phyloP scores from a whole-genome alignment of 2,329 filamentous ascomycete genomes.

The Neurospora sp. region DNA sequence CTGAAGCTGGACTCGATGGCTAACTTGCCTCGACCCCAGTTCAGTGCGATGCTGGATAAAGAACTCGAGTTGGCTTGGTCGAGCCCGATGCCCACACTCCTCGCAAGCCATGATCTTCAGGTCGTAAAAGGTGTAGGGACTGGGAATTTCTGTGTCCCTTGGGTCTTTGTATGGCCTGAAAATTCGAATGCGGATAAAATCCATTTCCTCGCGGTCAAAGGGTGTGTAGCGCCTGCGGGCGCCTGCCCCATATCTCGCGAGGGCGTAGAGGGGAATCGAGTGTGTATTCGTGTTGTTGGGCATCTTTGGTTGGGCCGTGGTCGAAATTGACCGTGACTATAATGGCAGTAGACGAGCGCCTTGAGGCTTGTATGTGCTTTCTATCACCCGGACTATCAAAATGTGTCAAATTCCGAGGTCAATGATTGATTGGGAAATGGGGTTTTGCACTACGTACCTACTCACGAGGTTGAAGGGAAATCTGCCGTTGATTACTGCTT shows the following conservation, averaged over 20 bases:
- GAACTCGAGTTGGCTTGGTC: not conserved
- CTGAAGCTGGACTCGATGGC: not conserved
- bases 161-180: not conserved
- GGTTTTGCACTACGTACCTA: not conserved
- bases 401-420: not conserved
- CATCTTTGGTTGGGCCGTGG: not conserved
- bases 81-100: not conserved
- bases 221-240: not conserved
- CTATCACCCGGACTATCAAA: not conserved
- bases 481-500: not conserved
- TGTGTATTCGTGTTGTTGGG: not conserved
- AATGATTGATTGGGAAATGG: not conserved
- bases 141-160: not conserved
- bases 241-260: not conserved
- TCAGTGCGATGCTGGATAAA: not conserved
- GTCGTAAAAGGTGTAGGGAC: not conserved
- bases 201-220: not conserved
- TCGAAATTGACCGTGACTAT: not conserved
- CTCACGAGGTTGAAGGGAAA: not conserved
- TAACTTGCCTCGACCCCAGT: not conserved
- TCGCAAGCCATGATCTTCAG: not conserved
- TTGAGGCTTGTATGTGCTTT: not conserved
- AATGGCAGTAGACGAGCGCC: not conserved
- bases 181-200: not conserved
- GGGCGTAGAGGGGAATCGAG: not conserved